These are phyloP conservation scores for Termitomyces titanicus DNA, from an alignment of 768 basidiomycete species.

Conservation along the genomic window DNA sequence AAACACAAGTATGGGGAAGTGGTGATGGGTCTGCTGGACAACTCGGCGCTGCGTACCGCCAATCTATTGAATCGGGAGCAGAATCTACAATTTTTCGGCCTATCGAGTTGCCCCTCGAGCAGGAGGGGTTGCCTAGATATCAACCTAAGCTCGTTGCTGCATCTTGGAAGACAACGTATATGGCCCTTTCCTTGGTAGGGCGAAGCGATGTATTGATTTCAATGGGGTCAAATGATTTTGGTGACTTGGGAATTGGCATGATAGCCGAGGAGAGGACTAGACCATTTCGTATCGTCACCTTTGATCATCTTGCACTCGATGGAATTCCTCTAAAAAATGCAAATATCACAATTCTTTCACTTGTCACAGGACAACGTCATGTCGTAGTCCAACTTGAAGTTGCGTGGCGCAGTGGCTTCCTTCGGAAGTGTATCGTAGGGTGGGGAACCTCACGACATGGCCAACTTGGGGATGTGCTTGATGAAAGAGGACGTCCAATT, in stretches of 20 bases:
- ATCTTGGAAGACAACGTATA: slow-evolving; percentile 83
- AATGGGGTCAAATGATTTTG: slow-evolving; percentile 85
- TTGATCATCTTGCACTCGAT: slow-evolving; percentile 34
- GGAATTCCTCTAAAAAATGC: slow-evolving; percentile 20
- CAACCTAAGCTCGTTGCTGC: slow-evolving; percentile 50
- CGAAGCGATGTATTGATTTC: slow-evolving; percentile 58
- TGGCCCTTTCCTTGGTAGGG: slow-evolving; percentile 48
- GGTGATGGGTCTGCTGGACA: slow-evolving; percentile 75
- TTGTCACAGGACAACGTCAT: slow-evolving; percentile 73
- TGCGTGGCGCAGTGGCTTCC: slow-evolving; percentile 17
- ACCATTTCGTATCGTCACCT: slow-evolving; percentile 38
- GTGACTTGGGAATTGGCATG: slow-evolving; percentile 64
- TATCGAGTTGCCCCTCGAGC: slow-evolving; percentile 37
- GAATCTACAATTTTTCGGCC: slow-evolving; percentile 41
- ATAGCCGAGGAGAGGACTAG: slow-evolving; percentile 11
- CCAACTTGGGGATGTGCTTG: slow-evolving; percentile 56
- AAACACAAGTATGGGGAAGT: slow-evolving; percentile 61
- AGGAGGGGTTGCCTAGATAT: slow-evolving; percentile 37
- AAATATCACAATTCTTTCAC: slow-evolving; percentile 30
- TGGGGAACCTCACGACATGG: slow-evolving; percentile 89
- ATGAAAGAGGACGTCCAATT: slow-evolving; percentile 18
- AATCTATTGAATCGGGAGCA: slow-evolving; percentile 12
- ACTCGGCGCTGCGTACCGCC: slow-evolving; percentile 47
- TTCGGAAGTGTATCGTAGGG: slow-evolving; percentile 43
- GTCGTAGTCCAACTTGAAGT: slow-evolving; percentile 46